Base-by-base conservation (phyloP, 352 stramenopile genomes). In the Saprolegnia parasitica region DNA sequence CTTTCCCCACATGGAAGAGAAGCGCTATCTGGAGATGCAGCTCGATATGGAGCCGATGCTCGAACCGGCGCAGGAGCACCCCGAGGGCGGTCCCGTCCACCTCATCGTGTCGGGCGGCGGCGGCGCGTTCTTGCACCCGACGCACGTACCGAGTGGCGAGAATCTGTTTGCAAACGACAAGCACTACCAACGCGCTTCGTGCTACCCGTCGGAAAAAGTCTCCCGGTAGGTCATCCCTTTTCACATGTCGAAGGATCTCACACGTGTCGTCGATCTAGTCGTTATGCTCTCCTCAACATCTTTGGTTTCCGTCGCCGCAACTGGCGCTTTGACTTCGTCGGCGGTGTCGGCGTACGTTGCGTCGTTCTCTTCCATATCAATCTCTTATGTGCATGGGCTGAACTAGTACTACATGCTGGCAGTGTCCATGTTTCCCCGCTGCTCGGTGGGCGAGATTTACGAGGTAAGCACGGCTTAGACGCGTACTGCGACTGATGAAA, bases 281-380 rank as follows among this genome's bases (percentile, higher is more conserved):
- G 86, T 46, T 93, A 93, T 39, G 80, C 87, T 13, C 58, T 95
- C 42, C 71, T 95, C 32, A 95, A 93, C 52, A 85, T 93, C 16
- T 83, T 95, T 61, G 87, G 86, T 49, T 97, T 97, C 76, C 89
- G 91, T 1, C 92, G 89, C 56, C 89, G 96, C 64, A 97, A 97
- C 72, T 98, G 93, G 93, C 80, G 90, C 24, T 96, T 97, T 54
- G 93, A 98, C 79, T 83, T 97, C 55, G 80, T 97, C 23, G 91
- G 91, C 32, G 88, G 88, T 58, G 72, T 96, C 63, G 83, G 79
- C 72, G 87, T 93, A 80, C 42, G 81, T 58, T 32, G 58, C 21
- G 21, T n/a, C 15, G 15, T 21, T 68, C 56, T 57, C 26, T 13
- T 47, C 42, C 47, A 11, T 49, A n/a, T 54, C 49, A 29, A 47